Evolutionary conservation across 345 rosid genomes (phyloP).

Genomic region (Anacardium occidentale): DNA sequence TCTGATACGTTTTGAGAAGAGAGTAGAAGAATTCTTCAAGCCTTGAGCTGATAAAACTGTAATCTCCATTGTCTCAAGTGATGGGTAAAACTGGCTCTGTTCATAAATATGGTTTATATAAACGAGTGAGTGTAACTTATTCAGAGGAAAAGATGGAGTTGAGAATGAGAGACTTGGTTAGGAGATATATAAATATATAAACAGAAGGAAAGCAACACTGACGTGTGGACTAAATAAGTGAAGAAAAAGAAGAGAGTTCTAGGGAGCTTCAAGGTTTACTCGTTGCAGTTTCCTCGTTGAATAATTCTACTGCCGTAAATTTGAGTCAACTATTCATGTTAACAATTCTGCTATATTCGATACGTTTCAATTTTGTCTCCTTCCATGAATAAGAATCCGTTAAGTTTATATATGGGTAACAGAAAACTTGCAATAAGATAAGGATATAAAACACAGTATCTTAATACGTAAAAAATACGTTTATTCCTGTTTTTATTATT

Average conservation of each 20-base stretch:
- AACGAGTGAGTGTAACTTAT: too few species aligned
- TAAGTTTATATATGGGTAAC: too few species aligned
- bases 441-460: too few species aligned
- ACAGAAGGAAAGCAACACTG: too few species aligned
- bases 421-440: too few species aligned
- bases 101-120: too few species aligned
- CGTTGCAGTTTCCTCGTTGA: background rate
- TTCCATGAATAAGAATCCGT: too few species aligned
- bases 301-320: background rate
- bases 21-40: conserved; percentile 29
- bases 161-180: background rate
- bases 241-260: background rate
- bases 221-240: background rate
- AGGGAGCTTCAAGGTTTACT: conserved; percentile 3
- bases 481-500: too few species aligned
- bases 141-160: background rate
- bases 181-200: background rate
- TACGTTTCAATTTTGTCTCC: too few species aligned
- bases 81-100: too few species aligned
- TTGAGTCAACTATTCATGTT: background rate
- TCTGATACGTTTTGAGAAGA: conserved; percentile 28
- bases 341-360: background rate
- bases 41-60: conserved; percentile 45
- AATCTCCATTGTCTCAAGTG: conserved; percentile 30
- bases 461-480: too few species aligned